Evolutionary conservation across 169 alveolate species (phyloP), one percentile per base, ranked within the genome.

Genomic region (Amoebophrya sp.): DNA sequence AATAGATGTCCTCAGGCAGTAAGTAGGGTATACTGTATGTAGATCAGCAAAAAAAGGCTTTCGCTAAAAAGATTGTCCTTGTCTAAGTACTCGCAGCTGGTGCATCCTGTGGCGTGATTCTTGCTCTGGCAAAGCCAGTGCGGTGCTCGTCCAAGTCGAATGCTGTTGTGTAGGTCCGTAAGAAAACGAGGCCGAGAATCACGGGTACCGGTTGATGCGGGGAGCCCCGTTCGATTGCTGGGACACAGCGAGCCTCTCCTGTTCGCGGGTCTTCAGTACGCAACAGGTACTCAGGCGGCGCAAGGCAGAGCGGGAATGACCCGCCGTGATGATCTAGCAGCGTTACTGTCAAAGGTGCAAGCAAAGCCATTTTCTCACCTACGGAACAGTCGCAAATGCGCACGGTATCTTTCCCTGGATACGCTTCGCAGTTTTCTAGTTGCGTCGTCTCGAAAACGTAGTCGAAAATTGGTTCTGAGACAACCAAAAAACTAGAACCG

Each of bases 111-210:
- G n/a, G n/a, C 83, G 36, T 12, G 36, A 26, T 65, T 26, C 83
- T 36, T 29, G 36, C 18, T 26, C 38, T 36, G 83, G 83, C 26
- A 36, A 65, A 65, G 26, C 83, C 83, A 0, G n/a, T 65, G 2
- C 26, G 83, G 83, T 65, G 83, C 33, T 18, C 33, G 2, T 65
- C 83, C 83, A 65, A 65, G 83, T 65, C 83, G 83, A 65, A 65
- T 0, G 10, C 2, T 18, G 83, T 65, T 29, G n/a, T 0, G 83
- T 6, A 65, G 26, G 83, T 6, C 33, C 83, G 83, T 36, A 65
- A 36, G 2, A 65, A 12, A 6, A 26, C 83, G 39, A 65, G 26
- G 36, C 83, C 83, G 36, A 65, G 2, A 18, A 65, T 65, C 33
- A 65, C 83, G 39, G 83, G 83, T 36, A 65, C 83, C 83, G 83